Evolutionary conservation across 2,329 filamentous ascomycete genomes (phyloP).

Genomic region (Penicillium sp.): DNA sequence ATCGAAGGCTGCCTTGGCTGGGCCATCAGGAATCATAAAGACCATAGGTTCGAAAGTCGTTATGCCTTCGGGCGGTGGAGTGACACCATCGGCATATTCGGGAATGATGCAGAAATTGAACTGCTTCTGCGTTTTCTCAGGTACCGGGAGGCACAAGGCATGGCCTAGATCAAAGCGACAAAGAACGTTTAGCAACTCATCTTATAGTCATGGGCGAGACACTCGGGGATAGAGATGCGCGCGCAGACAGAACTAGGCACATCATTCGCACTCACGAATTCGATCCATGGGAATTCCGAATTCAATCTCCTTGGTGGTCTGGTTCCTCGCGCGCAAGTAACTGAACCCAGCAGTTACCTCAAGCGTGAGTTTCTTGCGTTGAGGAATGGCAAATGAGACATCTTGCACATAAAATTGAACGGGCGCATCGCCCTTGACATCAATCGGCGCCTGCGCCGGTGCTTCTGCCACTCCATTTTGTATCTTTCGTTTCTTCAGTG

Average conservation of each 20-base stretch:
- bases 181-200: constrained; percentile 6
- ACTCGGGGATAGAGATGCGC: not conserved
- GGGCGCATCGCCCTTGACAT: constrained; percentile 29
- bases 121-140: constrained; percentile 58
- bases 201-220: not conserved
- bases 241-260: not conserved
- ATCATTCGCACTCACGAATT: constrained; percentile 37
- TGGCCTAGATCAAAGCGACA: constrained; percentile 38
- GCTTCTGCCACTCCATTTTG: constrained; percentile 32
- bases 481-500: constrained; percentile 47
- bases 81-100: constrained; percentile 46
- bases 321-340: constrained; percentile 46
- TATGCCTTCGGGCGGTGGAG: constrained; percentile 37
- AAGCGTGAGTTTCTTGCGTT: constrained; percentile 58
- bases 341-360: constrained; percentile 45
- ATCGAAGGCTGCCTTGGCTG: constrained; percentile 41
- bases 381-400: constrained; percentile 56
- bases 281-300: constrained; percentile 47
- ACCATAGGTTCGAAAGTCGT: constrained; percentile 51
- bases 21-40: constrained; percentile 54
- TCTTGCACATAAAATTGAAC: constrained; percentile 47
- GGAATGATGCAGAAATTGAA: constrained; percentile 59
- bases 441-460: constrained; percentile 25
- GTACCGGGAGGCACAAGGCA: constrained; percentile 56
- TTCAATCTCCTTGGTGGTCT: constrained; percentile 48